Conservation (phyloP, 306 rosid genomes). For the Neltuma alba region DNA sequence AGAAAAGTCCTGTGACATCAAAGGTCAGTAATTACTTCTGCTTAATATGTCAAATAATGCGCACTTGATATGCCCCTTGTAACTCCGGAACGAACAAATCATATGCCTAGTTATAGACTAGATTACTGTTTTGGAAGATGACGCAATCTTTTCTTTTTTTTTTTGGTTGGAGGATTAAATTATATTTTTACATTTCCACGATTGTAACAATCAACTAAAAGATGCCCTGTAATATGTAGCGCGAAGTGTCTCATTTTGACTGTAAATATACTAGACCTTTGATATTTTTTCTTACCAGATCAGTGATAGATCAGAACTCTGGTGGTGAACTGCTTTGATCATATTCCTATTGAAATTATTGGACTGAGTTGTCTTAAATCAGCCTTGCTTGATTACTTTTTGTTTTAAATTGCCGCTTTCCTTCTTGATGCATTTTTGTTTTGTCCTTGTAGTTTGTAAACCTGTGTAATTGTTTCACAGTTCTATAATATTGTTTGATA, state of each 20-base stretch:
- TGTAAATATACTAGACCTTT: not conserved
- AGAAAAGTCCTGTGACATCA: constrained; percentile 40
- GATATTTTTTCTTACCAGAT: not conserved
- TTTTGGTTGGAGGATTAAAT: not conserved
- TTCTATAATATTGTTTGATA: not conserved
- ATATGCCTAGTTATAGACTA: constrained; percentile 23
- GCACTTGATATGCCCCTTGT: constrained; percentile 16
- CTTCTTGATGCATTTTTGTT: not conserved
- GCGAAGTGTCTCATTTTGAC: not conserved
- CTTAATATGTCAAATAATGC: constrained; percentile 14
- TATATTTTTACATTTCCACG: not conserved
- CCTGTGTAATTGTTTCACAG: not conserved
- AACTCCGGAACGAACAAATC: not conserved
- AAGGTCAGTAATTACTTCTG: constrained; percentile 55
- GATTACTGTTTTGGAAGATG: constrained; percentile 12
- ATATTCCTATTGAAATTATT: not conserved
- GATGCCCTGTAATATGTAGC: not conserved
- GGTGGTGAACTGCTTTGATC: not conserved
- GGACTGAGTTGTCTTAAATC: not conserved
- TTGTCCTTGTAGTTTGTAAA: not conserved
- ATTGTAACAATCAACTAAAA: not conserved
- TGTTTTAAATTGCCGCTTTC: not conserved
- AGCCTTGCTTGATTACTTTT: not conserved
- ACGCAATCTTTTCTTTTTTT: not conserved
- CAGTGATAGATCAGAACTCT: not conserved